Percentiles rank a stretch among this genome's conserved stretches.
phyloP scores from a whole-genome alignment of 768 basidiomycete species.

The Leccinum boreale region DNA sequence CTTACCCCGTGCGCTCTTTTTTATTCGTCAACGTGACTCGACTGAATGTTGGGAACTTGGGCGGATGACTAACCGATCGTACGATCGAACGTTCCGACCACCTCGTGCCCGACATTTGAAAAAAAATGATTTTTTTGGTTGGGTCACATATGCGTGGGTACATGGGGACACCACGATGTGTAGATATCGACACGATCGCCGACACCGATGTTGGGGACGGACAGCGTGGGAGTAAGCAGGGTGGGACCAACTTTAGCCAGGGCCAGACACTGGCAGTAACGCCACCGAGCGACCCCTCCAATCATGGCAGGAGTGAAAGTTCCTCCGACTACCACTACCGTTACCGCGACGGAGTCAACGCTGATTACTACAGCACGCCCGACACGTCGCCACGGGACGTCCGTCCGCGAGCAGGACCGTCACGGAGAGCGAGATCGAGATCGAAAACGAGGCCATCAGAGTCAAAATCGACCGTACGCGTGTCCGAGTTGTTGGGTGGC shows the following conservation, averaged over 20 bases:
- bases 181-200: not conserved
- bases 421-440: not conserved
- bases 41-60: not conserved
- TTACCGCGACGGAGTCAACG: conserved; percentile 5
- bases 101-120: not conserved
- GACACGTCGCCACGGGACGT: conserved; percentile 17
- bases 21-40: not conserved
- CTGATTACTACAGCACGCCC: conserved; percentile 22
- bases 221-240: not conserved
- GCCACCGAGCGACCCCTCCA: not conserved
- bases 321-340: not conserved
- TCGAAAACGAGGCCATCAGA: not conserved
- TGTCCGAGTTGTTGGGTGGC: conserved; percentile 4
- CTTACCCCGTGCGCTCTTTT: not conserved
- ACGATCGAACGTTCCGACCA: not conserved
- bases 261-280: not conserved
- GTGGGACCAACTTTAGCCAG: not conserved
- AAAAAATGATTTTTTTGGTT: not conserved
- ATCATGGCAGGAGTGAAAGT: not conserved
- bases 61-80: not conserved
- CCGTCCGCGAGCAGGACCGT: not conserved
- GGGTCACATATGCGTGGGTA: not conserved
- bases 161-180: not conserved
- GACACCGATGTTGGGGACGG: not conserved
- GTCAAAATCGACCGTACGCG: not conserved